Evolutionary conservation across 192 early-diverging fungal genomes (phyloP).

Genomic region (Backusella liffmaniae): DNA sequence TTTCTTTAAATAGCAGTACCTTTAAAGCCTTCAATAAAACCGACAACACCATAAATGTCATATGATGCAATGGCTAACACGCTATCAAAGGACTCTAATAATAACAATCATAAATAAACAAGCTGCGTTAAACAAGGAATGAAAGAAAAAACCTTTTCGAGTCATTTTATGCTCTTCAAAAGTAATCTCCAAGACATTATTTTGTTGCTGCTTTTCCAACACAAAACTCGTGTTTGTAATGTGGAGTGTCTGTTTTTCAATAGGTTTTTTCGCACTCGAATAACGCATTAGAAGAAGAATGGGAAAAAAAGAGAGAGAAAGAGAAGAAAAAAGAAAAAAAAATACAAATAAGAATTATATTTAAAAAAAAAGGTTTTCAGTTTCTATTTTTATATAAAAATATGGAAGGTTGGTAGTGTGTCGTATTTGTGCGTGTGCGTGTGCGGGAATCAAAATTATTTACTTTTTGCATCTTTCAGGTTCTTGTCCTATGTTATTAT

Average conservation of each 20-base stretch:
- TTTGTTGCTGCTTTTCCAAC: background rate
- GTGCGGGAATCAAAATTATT: background rate
- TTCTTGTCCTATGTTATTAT: slow-evolving; percentile 23
- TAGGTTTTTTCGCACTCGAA: background rate
- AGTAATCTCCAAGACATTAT: slow-evolving; percentile 17
- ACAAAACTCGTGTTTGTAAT: slow-evolving; percentile 12
- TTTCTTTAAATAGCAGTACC: background rate
- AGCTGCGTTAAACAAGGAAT: background rate
- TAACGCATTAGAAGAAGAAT: background rate
- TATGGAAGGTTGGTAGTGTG: too few species aligned
- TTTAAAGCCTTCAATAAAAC: slow-evolving; percentile 25
- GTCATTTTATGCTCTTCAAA: slow-evolving; percentile 22
- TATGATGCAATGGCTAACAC: slow-evolving; percentile 3
- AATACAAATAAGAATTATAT: background rate
- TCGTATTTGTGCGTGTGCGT: background rate
- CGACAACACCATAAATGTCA: slow-evolving; percentile 30
- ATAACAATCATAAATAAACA: background rate
- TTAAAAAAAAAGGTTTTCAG: background rate
- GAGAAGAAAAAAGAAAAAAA: background rate
- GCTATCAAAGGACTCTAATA: slow-evolving; percentile 21
- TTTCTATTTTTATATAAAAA: background rate
- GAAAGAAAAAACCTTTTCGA: slow-evolving; percentile 11
- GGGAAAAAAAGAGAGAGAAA: background rate
- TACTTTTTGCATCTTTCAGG: slow-evolving; percentile 15
- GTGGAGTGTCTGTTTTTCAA: background rate